Evolutionary conservation across 345 rosid genomes (phyloP), one percentile per base, ranked within the genome.

Genomic region (Brassica incana): DNA sequence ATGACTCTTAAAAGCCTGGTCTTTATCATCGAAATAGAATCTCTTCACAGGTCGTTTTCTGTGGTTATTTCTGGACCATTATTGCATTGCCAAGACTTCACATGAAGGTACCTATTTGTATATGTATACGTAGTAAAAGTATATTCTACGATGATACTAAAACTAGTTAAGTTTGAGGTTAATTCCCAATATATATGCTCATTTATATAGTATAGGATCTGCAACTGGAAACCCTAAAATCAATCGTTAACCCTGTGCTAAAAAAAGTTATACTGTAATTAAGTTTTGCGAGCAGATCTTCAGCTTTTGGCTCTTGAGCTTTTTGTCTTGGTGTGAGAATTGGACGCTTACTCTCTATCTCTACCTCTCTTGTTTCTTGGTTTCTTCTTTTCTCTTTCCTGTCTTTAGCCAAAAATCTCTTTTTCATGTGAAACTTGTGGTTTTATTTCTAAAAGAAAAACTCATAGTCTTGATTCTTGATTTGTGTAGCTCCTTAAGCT

Each of bases 371-470:
- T 64, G 69, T 40, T 73, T 73, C 69, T 73, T 27, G 43, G 69
- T 62, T 40, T 73, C 58, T 63, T 72, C 54, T 25, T 62, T 73
- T 73, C 69, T 62, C 69, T 74, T 20, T 48, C 32, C 23, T 61
- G 16, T 65, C 32, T 40, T 14, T 35, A 5, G 5, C 35, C 7
- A 54, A 23, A 20, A 73, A n/a, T 64, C 16, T 52, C 62, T 80
- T 69, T 75, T 69, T 71, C 72, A 75, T 80, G 73, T 74, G 60
- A 74, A 69, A 69, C 58, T 27, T 70, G 15, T 69, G 60, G 71
- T 63, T 40, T 70, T 36, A 10, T 78, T 30, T 56, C 64, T 15
- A 15, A 12, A 8, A 16, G 20, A 52, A 69, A 35, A 23, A 40
- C 11, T 3, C 43, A 61, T 3, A 33, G 50, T 61, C 33, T 76